Conservation (phyloP, 2,329 filamentous ascomycete species). For the Epichloe festucae region DNA sequence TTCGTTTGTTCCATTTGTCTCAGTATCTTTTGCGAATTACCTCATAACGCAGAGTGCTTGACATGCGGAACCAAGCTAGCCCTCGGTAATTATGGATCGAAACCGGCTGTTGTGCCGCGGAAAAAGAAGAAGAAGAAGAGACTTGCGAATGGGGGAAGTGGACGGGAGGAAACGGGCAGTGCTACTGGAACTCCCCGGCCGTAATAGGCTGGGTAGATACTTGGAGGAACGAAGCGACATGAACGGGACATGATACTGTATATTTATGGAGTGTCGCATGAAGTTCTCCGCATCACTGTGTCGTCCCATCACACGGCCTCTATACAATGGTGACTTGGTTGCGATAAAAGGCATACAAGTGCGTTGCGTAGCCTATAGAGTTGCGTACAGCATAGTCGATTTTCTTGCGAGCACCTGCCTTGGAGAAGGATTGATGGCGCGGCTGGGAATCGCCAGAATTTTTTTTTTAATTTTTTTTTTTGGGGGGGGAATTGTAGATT, state of each 20-base stretch:
- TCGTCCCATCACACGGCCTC: too few relatives aligned
- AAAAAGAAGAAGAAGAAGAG: slow-evolving; percentile 70
- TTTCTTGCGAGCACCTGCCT: background rate
- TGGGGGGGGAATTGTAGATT: background rate
- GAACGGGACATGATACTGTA: background rate
- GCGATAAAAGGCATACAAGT: too few relatives aligned
- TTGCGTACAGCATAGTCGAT: background rate
- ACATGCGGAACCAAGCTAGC: slow-evolving; percentile 71
- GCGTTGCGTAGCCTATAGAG: too few relatives aligned
- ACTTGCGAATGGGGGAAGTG: slow-evolving; percentile 34
- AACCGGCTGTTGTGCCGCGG: slow-evolving; percentile 59
- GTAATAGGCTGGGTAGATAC: slow-evolving; percentile 12
- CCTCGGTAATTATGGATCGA: slow-evolving; percentile 63
- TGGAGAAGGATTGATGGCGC: background rate
- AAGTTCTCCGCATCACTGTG: too few relatives aligned
- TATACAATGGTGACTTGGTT: too few relatives aligned
- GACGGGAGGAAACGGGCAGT: slow-evolving; percentile 44
- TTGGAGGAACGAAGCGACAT: background rate
- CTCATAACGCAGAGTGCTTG: slow-evolving; percentile 54
- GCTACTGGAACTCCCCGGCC: slow-evolving; percentile 45
- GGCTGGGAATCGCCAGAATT: too few relatives aligned
- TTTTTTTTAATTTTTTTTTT: too few relatives aligned
- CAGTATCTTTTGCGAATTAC: slow-evolving; percentile 72
- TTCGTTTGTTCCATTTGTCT: slow-evolving; percentile 95
- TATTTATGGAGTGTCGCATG: too few relatives aligned